These are phyloP conservation scores for Pinus taeda DNA, from an alignment of 75 land plant species.

Conservation along the genomic window DNA sequence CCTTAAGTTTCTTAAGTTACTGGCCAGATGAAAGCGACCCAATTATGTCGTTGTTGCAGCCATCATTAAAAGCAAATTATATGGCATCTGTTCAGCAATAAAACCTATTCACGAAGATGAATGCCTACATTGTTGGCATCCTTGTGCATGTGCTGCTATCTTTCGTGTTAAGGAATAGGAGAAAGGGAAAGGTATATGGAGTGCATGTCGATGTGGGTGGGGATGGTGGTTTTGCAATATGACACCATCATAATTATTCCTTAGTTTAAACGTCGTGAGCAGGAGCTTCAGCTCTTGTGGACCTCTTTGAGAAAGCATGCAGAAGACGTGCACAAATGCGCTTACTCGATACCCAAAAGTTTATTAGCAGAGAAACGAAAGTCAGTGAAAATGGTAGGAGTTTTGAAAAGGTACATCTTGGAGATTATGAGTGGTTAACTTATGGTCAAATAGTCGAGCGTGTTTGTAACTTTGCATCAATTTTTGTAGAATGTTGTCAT, in stretches of 20 bases:
- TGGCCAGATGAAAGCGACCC: not conserved
- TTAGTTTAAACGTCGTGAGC: constrained; percentile 73
- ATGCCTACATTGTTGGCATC: constrained; percentile 28
- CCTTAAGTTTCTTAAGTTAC: no score
- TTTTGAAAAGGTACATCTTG: constrained; percentile 84
- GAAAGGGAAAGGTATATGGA: constrained; percentile 45
- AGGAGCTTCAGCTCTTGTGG: constrained; percentile 74
- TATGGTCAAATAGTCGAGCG: constrained; percentile 51
- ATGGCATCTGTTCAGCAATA: not conserved
- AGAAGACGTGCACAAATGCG: constrained; percentile 27
- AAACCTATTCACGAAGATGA: constrained; percentile 15
- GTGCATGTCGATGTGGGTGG: constrained; percentile 76
- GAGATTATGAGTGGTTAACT: constrained; percentile 72
- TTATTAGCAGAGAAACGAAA: constrained; percentile 47
- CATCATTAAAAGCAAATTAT: not conserved
- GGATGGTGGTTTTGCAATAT: constrained; percentile 58
- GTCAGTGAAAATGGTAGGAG: constrained; percentile 53
- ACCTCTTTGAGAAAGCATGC: constrained; percentile 85
- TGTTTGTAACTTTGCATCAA: constrained; percentile 72
- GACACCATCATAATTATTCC: constrained; percentile 36
- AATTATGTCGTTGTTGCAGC: not conserved
- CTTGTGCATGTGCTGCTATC: constrained; percentile 46
- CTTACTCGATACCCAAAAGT: constrained; percentile 60
- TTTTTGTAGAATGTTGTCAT: constrained; percentile 67
- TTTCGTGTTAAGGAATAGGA: constrained; percentile 23